Evolutionary conservation across 805 yeast genomes (phyloP).

Genomic region (Schwanniomyces polymorphus): DNA sequence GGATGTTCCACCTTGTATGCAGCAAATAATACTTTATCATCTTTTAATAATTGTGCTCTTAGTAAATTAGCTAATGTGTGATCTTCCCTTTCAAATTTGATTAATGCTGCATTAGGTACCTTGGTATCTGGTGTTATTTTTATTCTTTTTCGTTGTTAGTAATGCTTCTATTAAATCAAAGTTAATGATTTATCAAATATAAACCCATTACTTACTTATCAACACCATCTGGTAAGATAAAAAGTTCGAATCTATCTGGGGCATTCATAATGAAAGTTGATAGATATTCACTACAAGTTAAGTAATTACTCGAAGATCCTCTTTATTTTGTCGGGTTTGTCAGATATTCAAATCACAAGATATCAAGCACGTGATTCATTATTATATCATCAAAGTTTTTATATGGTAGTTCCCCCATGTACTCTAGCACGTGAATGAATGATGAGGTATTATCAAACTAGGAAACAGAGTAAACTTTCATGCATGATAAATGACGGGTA

Average conservation of each 20-base stretch:
- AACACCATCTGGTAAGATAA: conserved; percentile 96
- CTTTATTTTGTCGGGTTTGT: neutral
- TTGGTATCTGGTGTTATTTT: conserved; percentile 90
- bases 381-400: too few species aligned
- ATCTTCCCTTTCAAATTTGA: conserved; percentile 95
- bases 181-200: neutral
- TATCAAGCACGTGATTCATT: neutral
- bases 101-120: conserved; percentile 90
- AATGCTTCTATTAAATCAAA: neutral
- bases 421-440: neutral
- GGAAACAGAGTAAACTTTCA: neutral
- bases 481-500: neutral
- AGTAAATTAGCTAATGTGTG: conserved; percentile 93
- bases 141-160: conserved; percentile 45
- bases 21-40: conserved; percentile 88
- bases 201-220: conserved; percentile 63
- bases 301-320: neutral
- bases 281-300: neutral
- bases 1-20: conserved; percentile 99
- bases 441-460: neutral
- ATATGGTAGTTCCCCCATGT: too few species aligned
- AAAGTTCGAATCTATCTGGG: conserved; percentile 97
- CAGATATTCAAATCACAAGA: neutral
- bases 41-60: conserved; percentile 82
- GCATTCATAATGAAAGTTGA: conserved; percentile 71